phyloP scores from a whole-genome alignment of 2,329 filamentous ascomycete genomes.

The Colletotrichum orchidophilum region DNA sequence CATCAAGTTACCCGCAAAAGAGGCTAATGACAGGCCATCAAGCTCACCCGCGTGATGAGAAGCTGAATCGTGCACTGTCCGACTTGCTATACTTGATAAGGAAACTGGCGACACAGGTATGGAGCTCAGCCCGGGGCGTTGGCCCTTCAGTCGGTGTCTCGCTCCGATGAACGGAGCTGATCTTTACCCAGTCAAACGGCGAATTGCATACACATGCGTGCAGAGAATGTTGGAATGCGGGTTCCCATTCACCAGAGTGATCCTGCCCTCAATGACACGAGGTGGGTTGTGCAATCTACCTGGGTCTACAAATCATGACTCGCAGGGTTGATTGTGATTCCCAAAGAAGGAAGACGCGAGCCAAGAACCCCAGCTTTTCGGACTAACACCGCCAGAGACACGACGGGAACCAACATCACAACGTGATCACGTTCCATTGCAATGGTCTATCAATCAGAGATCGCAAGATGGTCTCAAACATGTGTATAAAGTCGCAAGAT shows the following conservation, averaged over 20 bases:
- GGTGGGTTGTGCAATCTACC: neutral
- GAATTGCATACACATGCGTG: neutral
- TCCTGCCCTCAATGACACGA: neutral
- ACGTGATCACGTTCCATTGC: neutral
- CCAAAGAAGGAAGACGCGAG: neutral
- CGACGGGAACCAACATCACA: neutral
- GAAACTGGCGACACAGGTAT: neutral
- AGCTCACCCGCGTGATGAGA: neutral
- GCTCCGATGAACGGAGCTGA: neutral
- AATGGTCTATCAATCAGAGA: neutral
- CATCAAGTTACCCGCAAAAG: neutral
- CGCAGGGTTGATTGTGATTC: neutral
- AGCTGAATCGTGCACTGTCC: neutral
- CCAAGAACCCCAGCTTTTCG: neutral
- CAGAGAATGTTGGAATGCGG: neutral
- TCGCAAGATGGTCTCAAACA: neutral
- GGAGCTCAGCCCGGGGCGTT: neutral
- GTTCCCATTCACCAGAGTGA: neutral
- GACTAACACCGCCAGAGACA: neutral
- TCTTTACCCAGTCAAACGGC: neutral
- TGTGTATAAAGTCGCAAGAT: neutral
- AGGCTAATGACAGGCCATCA: neutral
- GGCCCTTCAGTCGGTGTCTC: neutral
- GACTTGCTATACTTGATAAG: neutral
- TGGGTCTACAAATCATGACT: neutral